Base-by-base conservation (phyloP, 1,284 basidiomycete species). In the Ganoderma sinense region DNA sequence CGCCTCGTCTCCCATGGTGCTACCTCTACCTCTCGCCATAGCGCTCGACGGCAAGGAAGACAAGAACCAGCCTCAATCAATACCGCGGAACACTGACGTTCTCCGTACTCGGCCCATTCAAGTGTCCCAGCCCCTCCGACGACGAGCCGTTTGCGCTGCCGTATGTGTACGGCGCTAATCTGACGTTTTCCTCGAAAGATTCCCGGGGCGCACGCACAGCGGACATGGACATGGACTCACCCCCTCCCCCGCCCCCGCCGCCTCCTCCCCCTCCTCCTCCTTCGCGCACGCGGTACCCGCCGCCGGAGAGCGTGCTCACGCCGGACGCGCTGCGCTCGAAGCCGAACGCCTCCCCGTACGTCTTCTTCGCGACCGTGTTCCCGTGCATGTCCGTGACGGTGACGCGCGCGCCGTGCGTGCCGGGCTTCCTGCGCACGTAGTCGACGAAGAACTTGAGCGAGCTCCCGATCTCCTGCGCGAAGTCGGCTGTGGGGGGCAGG, bases 361-460 rank as follows among this genome's bases (percentile, higher is more conserved):
- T 76, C 75, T 77, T 74, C 69, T 80, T 80, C 62, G 65, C 59
- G 62, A 66, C 67, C 64, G 68, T 66, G 68, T 76, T 78, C 43
- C 79, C 78, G 41, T 78, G 73, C 16, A 69, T 58, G 61, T 78
- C 75, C 55, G 71, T 73, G 66, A 74, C 60, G 48, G 73, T 77
- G 62, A 80, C 77, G 13, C 77, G 80, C 64, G 80, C 77, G 13
- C 85, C 79, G 70, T 82, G 83, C 40, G 88, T 83, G 60, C 82
- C 77, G 10, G 86, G 84, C 72, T 85, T 86, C 66, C 88, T 82
- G 26, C 82, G 82, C 16, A 80, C 67, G 75, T 81, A 87, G 75
- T 83, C 82, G 66, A 87, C 71, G 80, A 90, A 94, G 83, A 89
- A 95, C 70, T 80, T 84, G 71, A 92, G 70, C 1, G 92, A 93